A percentile compares a stretch with the other conserved stretches of the same genome.
These are phyloP conservation scores for Kodamaea nitidulidarum DNA, from an alignment of 805 yeast genomes.

Conservation along the genomic window DNA sequence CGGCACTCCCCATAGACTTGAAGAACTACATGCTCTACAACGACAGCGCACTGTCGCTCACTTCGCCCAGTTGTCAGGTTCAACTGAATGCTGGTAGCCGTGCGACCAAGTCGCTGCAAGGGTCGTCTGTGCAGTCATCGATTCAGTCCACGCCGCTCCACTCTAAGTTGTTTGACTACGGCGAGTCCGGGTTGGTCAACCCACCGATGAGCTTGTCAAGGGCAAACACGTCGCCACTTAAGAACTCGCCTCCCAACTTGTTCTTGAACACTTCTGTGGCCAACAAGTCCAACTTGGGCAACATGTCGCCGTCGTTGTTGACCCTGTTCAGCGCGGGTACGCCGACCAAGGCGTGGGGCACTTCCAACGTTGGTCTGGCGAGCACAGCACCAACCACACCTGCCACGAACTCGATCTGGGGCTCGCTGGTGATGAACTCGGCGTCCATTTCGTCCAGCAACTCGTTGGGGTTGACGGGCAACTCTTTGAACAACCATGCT, in stretches of 20 bases:
- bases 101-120: slow-evolving; percentile 9
- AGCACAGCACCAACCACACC: slow-evolving; percentile 5
- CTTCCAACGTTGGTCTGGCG: slow-evolving; percentile 7
- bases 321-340: slow-evolving; percentile 2
- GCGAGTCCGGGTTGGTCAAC: slow-evolving; percentile 11
- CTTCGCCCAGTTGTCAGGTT: slow-evolving; percentile 10
- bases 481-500: slow-evolving; percentile 4
- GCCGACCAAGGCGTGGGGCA: slow-evolving; percentile 13
- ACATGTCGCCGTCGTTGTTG: slow-evolving; percentile 12
- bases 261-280: slow-evolving; percentile 11
- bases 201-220: slow-evolving; percentile 23
- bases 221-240: slow-evolving; percentile 12
- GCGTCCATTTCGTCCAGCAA: slow-evolving; percentile 6
- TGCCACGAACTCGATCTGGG: slow-evolving; percentile 22
- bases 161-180: slow-evolving; percentile 18
- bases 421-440: slow-evolving; percentile 12
- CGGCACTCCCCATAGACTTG: slow-evolving; percentile 14
- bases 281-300: slow-evolving; percentile 6
- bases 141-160: slow-evolving; percentile 11
- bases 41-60: slow-evolving; percentile 18
- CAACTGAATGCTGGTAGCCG: background rate
- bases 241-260: slow-evolving; percentile 24
- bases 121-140: slow-evolving; percentile 7
- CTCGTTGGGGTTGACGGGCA: slow-evolving; percentile 5
- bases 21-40: slow-evolving; percentile 15